A percentile compares a stretch with the other conserved stretches of the same genome.
Evolutionary conservation across 2,329 filamentous ascomycete species (phyloP).

Genomic region (Fusarium falciforme): DNA sequence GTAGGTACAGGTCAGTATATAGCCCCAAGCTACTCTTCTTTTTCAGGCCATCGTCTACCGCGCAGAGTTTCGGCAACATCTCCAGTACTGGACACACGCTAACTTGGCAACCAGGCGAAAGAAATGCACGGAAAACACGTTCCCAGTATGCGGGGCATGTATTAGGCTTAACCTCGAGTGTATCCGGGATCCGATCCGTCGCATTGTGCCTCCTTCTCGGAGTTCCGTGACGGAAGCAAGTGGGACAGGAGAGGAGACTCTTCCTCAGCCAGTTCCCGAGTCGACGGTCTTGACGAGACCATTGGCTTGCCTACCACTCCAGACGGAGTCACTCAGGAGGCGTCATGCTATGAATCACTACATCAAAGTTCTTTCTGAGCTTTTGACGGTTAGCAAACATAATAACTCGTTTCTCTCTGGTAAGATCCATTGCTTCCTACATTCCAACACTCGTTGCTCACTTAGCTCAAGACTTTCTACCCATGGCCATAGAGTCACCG

Average conservation of each 20-base stretch:
- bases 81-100: neutral
- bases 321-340: neutral
- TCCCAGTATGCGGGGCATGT: neutral
- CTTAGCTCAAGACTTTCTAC: neutral
- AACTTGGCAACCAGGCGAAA: neutral
- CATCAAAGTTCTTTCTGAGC: neutral
- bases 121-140: neutral
- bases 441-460: neutral
- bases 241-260: neutral
- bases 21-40: neutral
- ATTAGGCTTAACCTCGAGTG: neutral
- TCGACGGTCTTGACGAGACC: neutral
- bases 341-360: neutral
- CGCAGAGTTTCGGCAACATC: neutral
- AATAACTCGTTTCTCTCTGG: conserved; percentile 1
- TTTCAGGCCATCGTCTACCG: neutral
- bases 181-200: neutral
- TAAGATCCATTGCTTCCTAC: neutral
- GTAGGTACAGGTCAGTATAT: neutral
- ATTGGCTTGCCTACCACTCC: neutral
- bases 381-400: neutral
- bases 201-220: neutral
- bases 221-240: neutral
- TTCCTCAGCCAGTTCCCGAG: neutral
- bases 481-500: neutral